Conservation (phyloP, 2,329 filamentous ascomycete genomes). For the Xylariales sp. region DNA sequence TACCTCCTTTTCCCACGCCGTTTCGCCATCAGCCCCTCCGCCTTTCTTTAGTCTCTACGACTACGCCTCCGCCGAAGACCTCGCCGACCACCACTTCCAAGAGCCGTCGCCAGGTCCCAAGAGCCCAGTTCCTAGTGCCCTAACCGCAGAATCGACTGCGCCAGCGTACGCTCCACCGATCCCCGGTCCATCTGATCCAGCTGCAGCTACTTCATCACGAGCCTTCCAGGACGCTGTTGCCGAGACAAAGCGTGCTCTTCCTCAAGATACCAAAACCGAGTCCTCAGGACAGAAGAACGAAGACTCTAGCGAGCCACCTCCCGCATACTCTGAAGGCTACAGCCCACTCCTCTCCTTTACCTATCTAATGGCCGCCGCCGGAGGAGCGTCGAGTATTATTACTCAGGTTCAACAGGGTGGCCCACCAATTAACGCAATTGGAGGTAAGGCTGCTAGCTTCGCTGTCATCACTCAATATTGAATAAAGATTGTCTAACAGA, state of each 20-base stretch:
- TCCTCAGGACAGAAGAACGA: conserved; percentile 66
- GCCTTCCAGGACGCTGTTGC: conserved; percentile 50
- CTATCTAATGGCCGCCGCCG: conserved; percentile 97
- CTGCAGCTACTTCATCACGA: conserved; percentile 26
- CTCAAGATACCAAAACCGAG: conserved; percentile 74
- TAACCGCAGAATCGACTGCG: conserved; percentile 32
- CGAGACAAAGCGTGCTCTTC: conserved; percentile 81
- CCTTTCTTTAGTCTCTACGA: conserved; percentile 59
- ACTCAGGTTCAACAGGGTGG: conserved; percentile 97
- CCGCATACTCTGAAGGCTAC: conserved; percentile 91
- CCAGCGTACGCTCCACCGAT: conserved; percentile 50
- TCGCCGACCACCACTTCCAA: conserved; percentile 23
- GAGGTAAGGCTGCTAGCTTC: conserved; percentile 65
- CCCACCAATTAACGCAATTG: conserved; percentile 82
- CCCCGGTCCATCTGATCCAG: conserved; percentile 30
- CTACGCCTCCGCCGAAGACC: conserved; percentile 21
- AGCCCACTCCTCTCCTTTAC: conserved; percentile 90
- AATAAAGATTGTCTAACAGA: too few relatives aligned
- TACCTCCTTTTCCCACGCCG: conserved; percentile 24
- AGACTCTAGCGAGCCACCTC: conserved; percentile 81
- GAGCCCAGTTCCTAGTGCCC: conserved; percentile 22
- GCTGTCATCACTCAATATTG: too few relatives aligned
- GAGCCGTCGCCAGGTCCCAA: conserved; percentile 17
- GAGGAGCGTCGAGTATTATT: conserved; percentile 96
- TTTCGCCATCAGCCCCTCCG: conserved; percentile 42